Conservation (phyloP, 768 basidiomycete genomes). For the Russula olivacea region DNA sequence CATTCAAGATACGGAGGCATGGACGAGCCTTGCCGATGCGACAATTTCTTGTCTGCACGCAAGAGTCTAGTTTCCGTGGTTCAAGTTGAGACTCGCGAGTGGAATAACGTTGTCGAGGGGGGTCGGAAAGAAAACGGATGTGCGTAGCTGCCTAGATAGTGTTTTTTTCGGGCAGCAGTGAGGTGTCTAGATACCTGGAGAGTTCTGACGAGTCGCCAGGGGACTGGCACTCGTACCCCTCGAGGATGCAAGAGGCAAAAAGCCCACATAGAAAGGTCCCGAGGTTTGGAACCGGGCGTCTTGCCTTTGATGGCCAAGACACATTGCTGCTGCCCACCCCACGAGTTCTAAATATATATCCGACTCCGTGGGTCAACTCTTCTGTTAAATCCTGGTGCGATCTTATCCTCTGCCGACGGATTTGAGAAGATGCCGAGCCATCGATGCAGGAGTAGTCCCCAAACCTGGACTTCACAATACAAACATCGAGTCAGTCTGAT, state of each 20-base stretch:
- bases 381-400: no score
- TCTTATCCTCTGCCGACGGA: no score
- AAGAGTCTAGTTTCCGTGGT: not conserved
- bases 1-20: no score
- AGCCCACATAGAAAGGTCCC: slow-evolving; percentile 11
- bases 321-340: slow-evolving; percentile 18
- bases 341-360: not conserved
- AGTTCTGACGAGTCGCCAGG: slow-evolving; percentile 16
- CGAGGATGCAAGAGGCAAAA: slow-evolving; percentile 14
- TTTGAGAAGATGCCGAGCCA: no score
- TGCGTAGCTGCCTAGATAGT: not conserved
- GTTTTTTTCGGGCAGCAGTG: not conserved
- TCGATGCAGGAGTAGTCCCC: no score
- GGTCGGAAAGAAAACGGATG: not conserved
- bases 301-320: slow-evolving; percentile 16
- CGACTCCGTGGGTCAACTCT: no score
- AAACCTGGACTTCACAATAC: no score
- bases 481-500: no score
- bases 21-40: not conserved
- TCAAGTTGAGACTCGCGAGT: not conserved
- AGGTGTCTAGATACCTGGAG: slow-evolving; percentile 15
- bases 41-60: not conserved
- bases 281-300: slow-evolving; percentile 21
- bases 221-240: slow-evolving; percentile 21
- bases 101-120: not conserved